Percentiles rank a stretch among this genome's conserved stretches.
Evolutionary conservation across 2,329 filamentous ascomycete genomes (phyloP).

Genomic region (Shiraia sp.): DNA sequence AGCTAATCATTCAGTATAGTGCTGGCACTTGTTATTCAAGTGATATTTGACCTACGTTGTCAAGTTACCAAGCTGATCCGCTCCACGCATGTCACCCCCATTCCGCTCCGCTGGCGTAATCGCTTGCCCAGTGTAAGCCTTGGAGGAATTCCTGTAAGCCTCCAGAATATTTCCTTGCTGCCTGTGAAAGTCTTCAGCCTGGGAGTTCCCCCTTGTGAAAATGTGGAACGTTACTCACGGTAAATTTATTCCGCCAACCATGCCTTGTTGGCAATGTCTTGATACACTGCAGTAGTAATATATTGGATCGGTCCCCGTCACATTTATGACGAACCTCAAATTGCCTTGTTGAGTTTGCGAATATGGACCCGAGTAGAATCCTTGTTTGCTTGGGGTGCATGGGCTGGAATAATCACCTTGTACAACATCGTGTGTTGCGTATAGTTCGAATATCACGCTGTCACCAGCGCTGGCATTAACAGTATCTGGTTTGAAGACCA

Average conservation of each 20-base stretch:
- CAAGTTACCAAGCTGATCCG: neutral
- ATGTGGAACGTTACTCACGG: constrained; percentile 11
- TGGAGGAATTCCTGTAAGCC: neutral
- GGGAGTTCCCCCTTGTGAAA: neutral
- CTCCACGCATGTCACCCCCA: neutral
- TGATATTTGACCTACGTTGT: neutral
- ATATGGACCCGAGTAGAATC: constrained; percentile 27
- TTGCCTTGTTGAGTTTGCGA: constrained; percentile 19
- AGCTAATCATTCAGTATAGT: too few relatives aligned
- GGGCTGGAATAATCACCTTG: constrained; percentile 14
- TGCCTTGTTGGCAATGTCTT: constrained; percentile 27
- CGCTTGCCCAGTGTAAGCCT: neutral
- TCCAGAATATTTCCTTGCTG: neutral
- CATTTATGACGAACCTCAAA: constrained; percentile 29
- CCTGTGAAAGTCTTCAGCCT: neutral
- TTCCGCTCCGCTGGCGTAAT: neutral
- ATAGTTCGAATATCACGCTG: constrained; percentile 19
- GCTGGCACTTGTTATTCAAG: too few relatives aligned
- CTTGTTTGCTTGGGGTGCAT: constrained; percentile 11
- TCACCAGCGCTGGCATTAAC: constrained; percentile 17
- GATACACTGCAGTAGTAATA: constrained; percentile 28
- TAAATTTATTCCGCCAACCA: constrained; percentile 26
- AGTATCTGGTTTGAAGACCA: constrained; percentile 13
- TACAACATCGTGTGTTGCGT: constrained; percentile 16
- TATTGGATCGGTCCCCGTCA: constrained; percentile 22